Conservation (phyloP, 331 rosid species). For the Rosa hybrid region DNA sequence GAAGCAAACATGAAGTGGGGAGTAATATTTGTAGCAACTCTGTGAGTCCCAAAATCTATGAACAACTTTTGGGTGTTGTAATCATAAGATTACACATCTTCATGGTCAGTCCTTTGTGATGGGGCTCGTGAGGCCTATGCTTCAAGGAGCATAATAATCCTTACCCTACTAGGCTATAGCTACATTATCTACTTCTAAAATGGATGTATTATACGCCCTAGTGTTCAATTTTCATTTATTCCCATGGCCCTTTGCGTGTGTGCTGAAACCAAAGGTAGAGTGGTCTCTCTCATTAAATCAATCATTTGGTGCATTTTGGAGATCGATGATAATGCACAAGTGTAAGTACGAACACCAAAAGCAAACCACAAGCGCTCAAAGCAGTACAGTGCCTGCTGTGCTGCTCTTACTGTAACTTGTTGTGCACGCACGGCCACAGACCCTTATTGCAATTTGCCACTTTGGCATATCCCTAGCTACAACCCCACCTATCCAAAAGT, state of each 20-base stretch:
- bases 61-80: neutral
- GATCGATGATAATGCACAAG: neutral
- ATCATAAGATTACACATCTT: conserved; percentile 3
- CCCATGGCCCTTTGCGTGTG: conserved; percentile 15
- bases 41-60: conserved; percentile 1
- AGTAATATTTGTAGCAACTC: neutral
- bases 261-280: conserved; percentile 2
- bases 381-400: neutral
- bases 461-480: conserved; percentile 7
- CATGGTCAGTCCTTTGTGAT: neutral
- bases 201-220: neutral
- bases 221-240: neutral
- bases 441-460: neutral
- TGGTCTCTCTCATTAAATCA: conserved; percentile 17
- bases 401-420: conserved; percentile 22
- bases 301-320: conserved; percentile 13
- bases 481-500: neutral
- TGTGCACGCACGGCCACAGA: conserved; percentile 7
- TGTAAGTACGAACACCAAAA: neutral
- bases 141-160: neutral
- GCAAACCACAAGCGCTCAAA: neutral
- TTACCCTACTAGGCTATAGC: neutral
- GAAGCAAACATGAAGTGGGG: neutral
- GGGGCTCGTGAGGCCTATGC: neutral
- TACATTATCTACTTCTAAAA: neutral